A percentile compares a stretch with the other conserved stretches of the same genome.
Evolutionary conservation across 106 monocot genomes (phyloP).

Genomic region (Triglochin maritima): DNA sequence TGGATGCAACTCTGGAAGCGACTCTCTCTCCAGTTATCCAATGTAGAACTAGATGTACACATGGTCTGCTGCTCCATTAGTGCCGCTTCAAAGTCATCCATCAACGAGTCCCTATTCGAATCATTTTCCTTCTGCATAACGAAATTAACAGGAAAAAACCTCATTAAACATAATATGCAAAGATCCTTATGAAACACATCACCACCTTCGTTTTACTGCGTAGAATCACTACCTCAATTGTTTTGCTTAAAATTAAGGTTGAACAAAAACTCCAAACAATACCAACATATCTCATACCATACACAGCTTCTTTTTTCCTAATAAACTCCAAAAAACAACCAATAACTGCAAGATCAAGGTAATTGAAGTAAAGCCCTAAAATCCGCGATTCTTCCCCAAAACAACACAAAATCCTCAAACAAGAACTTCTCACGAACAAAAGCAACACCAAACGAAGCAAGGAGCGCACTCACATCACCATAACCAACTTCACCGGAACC

Average conservation of each 20-base stretch:
- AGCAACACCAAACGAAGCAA: not conserved
- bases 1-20: conserved; percentile 62
- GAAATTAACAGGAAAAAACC: not conserved
- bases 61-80: conserved; percentile 32
- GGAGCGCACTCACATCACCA: not conserved
- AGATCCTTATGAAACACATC: not conserved
- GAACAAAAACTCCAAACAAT: not conserved
- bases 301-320: too few relatives aligned
- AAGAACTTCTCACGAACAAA: not conserved
- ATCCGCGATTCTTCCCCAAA: not conserved
- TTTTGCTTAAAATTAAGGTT: not conserved
- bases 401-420: not conserved
- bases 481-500: conserved; percentile 3
- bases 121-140: conserved; percentile 16
- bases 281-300: too few relatives aligned
- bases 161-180: not conserved
- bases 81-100: conserved; percentile 68
- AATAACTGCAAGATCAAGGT: not conserved
- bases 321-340: not conserved
- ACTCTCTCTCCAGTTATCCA: conserved; percentile 43
- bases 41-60: conserved; percentile 39
- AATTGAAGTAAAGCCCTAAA: not conserved
- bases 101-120: conserved; percentile 22
- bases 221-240: not conserved
- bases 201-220: not conserved